Conservation (phyloP, 2,329 filamentous ascomycete species). For the Dactylonectria estremocensis region DNA sequence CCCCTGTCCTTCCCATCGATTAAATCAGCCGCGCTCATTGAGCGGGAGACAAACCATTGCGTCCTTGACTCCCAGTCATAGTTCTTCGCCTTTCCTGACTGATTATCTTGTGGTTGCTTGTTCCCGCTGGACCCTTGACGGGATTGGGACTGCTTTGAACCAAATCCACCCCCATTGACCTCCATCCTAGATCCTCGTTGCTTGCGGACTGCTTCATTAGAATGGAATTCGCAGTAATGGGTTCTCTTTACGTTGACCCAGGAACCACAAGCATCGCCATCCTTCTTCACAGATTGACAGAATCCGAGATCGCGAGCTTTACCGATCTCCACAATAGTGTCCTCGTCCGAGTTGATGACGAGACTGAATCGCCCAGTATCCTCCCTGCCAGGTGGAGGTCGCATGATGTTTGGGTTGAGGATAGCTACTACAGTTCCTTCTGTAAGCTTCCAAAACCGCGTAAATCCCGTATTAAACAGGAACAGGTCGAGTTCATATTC, state of each 20-base stretch:
- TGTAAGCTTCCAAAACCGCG: slow-evolving; percentile 93
- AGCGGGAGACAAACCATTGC: slow-evolving; percentile 67
- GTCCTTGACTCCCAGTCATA: slow-evolving; percentile 74
- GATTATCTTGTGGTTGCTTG: slow-evolving; percentile 33
- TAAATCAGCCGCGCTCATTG: slow-evolving; percentile 71
- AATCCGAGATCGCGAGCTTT: slow-evolving; percentile 87
- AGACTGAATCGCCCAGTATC: slow-evolving; percentile 90
- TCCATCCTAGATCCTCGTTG: slow-evolving; percentile 78
- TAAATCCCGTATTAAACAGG: slow-evolving; percentile 91
- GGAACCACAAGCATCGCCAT: slow-evolving; percentile 82
- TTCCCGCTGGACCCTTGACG: slow-evolving; percentile 41
- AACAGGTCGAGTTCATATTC: slow-evolving; percentile 94
- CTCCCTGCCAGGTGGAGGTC: slow-evolving; percentile 80
- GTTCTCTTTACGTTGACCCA: slow-evolving; percentile 94
- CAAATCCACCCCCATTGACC: slow-evolving; percentile 78
- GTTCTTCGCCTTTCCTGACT: slow-evolving; percentile 50
- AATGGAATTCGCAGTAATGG: slow-evolving; percentile 93
- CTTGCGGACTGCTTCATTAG: slow-evolving; percentile 85
- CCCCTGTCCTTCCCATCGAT: slow-evolving; percentile 76
- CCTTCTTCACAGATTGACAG: slow-evolving; percentile 88
- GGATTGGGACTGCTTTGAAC: slow-evolving; percentile 51
- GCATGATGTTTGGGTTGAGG: slow-evolving; percentile 92
- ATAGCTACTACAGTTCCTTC: slow-evolving; percentile 94
- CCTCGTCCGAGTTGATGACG: slow-evolving; percentile 86
- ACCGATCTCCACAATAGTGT: slow-evolving; percentile 92